Conservation (phyloP, 2,329 filamentous ascomycete genomes). For the Fusarium pseudoanthophilum region DNA sequence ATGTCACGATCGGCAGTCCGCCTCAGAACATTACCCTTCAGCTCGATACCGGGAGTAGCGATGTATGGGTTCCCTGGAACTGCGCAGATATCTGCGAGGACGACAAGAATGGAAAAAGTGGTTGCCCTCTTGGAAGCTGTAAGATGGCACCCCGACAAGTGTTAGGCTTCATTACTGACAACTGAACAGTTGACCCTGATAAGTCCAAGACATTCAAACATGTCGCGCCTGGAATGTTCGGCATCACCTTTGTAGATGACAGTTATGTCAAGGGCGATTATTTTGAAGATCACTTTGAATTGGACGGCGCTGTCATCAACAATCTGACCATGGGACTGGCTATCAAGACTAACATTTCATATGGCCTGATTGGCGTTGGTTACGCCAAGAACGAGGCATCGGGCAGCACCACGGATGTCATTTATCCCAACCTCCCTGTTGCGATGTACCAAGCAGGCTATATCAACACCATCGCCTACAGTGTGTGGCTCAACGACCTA, state of each 20-base stretch:
- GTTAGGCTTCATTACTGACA: conserved; percentile 33
- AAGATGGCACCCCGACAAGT: conserved; percentile 42
- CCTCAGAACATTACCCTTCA: conserved; percentile 66
- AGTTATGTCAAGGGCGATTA: conserved; percentile 68
- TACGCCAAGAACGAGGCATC: conserved; percentile 66
- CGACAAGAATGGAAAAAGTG: conserved; percentile 29
- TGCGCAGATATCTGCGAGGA: conserved; percentile 53
- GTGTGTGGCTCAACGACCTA: conserved; percentile 73
- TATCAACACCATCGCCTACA: conserved; percentile 76
- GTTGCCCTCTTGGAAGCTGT: conserved; percentile 61
- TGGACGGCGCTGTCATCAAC: conserved; percentile 62
- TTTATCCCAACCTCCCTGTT: conserved; percentile 71
- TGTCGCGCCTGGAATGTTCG: conserved; percentile 58
- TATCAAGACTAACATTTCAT: conserved; percentile 62
- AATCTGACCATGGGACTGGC: conserved; percentile 71
- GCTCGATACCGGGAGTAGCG: conserved; percentile 73
- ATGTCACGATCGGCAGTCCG: conserved; percentile 67
- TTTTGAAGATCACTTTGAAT: conserved; percentile 65
- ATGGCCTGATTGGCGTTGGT: conserved; percentile 70
- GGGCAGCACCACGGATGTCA: conserved; percentile 42
- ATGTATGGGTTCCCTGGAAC: conserved; percentile 67
- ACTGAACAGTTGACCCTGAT: conserved; percentile 55
- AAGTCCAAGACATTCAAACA: conserved; percentile 60
- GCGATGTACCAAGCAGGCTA: conserved; percentile 70
- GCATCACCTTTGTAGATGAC: conserved; percentile 71